Evolutionary conservation across 768 basidiomycete genomes (phyloP), one percentile per base, ranked within the genome.

Genomic region (Termitomyces sp.): DNA sequence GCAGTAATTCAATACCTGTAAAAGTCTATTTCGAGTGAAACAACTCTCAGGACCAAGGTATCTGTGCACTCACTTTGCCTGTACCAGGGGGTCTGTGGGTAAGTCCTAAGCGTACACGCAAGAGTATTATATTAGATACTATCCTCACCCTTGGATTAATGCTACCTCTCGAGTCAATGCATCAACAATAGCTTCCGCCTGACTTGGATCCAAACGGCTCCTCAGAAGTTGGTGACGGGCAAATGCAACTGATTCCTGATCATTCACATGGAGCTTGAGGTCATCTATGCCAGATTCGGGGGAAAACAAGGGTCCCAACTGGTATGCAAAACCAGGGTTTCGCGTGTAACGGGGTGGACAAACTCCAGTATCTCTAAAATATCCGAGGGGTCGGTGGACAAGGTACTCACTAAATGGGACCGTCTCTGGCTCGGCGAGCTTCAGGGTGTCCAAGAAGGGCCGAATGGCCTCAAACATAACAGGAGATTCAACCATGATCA

Each of bases 391-490:
- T 11, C 63, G 74, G 54, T 83, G 82, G 0, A 75, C 76, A 22
- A 89, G 75, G 61, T 76, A 75, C 48, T 82, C 80, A 0, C 74
- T 64, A 65, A 88, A 86, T 0, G 86, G 87, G 7, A 90, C 58
- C 2, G 70, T 66, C 48, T 80, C 78, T 0, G 88, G 85, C 54
- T 84, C 86, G 1, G 72, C 69, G 40, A 28, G 18, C 20, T 81
- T 75, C 3, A 90, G 73, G 0, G 81, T 77, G 57, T 86, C 77
- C 14, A 90, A 73, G 71, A 90, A 90, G 0, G 88, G 88, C 7
- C 85, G 74, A 35, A 86, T 79, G 0, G 84, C 74, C 58, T 87
- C 87, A 58, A 79, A 88, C 80, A 90, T 79, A 56, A 89, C 79
- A 0, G 81, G 77, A 0, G 81, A 76, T 58, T 90, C 87, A 14